A percentile compares a stretch with the other conserved stretches of the same genome.
Evolutionary conservation across 164 flowering plant species (phyloP).

Genomic region (Brasenia schreberi): DNA sequence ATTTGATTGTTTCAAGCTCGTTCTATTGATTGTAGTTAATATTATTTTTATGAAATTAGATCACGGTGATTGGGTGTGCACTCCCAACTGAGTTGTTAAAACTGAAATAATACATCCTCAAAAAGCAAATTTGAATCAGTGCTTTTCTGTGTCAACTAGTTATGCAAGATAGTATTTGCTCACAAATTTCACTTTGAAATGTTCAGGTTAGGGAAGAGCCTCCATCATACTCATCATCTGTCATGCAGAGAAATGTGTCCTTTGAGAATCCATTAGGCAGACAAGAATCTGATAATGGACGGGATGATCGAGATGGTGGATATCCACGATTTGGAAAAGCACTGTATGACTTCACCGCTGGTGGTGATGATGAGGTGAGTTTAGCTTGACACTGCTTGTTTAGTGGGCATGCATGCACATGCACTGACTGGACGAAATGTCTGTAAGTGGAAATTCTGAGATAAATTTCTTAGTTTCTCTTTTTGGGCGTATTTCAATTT

Average conservation of each 20-base stretch:
- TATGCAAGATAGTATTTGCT: too few relatives aligned
- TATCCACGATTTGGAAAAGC: conserved; percentile 65
- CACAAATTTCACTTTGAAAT: background rate
- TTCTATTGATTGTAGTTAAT: too few relatives aligned
- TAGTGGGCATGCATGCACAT: background rate
- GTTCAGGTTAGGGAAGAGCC: conserved; percentile 87
- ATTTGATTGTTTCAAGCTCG: too few relatives aligned
- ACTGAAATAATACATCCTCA: too few relatives aligned
- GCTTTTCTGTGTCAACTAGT: too few relatives aligned
- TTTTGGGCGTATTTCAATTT: too few relatives aligned
- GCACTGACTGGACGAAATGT: background rate
- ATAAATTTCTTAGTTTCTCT: too few relatives aligned
- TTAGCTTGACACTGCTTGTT: background rate
- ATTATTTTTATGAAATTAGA: too few relatives aligned
- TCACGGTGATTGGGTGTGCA: too few relatives aligned
- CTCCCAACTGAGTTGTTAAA: too few relatives aligned
- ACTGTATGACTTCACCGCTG: conserved; percentile 95
- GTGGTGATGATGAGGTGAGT: conserved; percentile 95
- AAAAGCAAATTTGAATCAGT: too few relatives aligned
- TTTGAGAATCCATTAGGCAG: conserved; percentile 81
- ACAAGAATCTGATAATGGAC: conserved; percentile 49
- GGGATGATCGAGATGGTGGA: conserved; percentile 46
- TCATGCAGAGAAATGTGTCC: conserved; percentile 50
- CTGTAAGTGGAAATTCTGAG: background rate
- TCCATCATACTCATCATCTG: conserved; percentile 63